phyloP scores from a whole-genome alignment of 2,329 filamentous ascomycete genomes.

The Fragosphaeria purpurea region DNA sequence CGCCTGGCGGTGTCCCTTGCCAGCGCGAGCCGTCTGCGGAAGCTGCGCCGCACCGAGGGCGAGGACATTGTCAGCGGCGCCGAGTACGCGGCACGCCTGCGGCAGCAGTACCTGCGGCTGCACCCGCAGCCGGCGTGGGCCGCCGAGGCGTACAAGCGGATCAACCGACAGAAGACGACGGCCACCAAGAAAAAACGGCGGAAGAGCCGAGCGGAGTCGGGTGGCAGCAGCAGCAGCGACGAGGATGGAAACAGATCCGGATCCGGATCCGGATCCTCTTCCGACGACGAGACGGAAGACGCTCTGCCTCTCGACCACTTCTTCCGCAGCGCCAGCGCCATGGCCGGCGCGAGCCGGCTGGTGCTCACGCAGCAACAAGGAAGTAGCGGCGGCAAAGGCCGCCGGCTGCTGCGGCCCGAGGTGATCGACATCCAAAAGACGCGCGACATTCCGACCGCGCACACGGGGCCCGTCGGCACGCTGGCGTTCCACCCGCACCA shows the following conservation, averaged over 20 bases:
- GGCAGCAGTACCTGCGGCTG: constrained; percentile 60
- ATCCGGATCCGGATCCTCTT: constrained; percentile 18
- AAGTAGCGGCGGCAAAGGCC: constrained; percentile 36
- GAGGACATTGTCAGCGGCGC: constrained; percentile 81
- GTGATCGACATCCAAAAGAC: constrained; percentile 83
- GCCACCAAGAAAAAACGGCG: constrained; percentile 1
- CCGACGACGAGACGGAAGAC: constrained; percentile 26
- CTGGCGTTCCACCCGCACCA: constrained; percentile 84
- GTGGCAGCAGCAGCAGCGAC: constrained; percentile 21
- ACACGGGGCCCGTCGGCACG: constrained; percentile 70
- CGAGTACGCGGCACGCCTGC: constrained; percentile 73
- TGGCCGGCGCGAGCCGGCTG: constrained; percentile 38
- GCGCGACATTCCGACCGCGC: constrained; percentile 71
- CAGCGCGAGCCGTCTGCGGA: constrained; percentile 63
- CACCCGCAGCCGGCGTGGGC: constrained; percentile 55
- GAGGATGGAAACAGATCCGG: background rate
- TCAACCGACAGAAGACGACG: constrained; percentile 30
- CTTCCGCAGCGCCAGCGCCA: constrained; percentile 61
- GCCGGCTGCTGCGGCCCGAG: constrained; percentile 69
- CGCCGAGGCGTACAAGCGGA: constrained; percentile 37
- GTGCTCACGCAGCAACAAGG: constrained; percentile 15
- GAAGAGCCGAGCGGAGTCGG: constrained; percentile 37
- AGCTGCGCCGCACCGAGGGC: constrained; percentile 67
- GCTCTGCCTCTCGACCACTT: constrained; percentile 70
- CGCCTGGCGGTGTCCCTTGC: constrained; percentile 74